A percentile compares a stretch with the other conserved stretches of the same genome.
These are phyloP conservation scores for Bryum argenteum DNA, from an alignment of 225 moss, liverwort and hornwort genomes.

Conservation along the genomic window DNA sequence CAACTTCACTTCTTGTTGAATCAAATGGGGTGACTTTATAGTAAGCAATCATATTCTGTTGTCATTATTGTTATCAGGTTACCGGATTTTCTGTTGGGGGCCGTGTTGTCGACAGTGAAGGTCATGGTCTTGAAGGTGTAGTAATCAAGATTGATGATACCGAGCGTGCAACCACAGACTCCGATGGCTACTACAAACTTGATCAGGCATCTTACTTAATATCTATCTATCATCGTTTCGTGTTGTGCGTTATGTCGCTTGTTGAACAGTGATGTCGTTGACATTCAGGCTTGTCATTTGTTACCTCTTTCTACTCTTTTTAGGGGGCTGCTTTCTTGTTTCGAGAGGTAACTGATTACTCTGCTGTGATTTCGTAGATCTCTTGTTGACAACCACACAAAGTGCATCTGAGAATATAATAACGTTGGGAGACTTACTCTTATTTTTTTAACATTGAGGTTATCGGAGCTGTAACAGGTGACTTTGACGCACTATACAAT, in stretches of 20 bases:
- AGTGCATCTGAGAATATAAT: neutral
- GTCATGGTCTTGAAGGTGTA: slow-evolving; percentile 71
- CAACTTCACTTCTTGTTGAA: slow-evolving; percentile 32
- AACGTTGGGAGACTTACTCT: neutral
- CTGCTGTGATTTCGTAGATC: neutral
- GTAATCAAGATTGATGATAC: slow-evolving; percentile 69
- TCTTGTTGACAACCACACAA: slow-evolving; percentile 1
- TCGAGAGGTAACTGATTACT: neutral
- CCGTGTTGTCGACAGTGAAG: slow-evolving; percentile 70
- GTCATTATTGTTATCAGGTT: slow-evolving; percentile 49
- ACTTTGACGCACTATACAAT: slow-evolving; percentile 74
- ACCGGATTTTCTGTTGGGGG: slow-evolving; percentile 93
- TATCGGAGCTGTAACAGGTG: slow-evolving; percentile 37
- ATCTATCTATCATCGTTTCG: neutral
- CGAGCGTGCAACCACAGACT: slow-evolving; percentile 69
- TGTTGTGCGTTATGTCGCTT: neutral
- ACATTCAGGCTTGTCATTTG: neutral
- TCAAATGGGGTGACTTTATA: slow-evolving; percentile 46
- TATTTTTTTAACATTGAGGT: neutral
- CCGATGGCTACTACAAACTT: slow-evolving; percentile 78
- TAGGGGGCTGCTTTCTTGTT: neutral
- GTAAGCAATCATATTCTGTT: slow-evolving; percentile 50
- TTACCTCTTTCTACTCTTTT: neutral
- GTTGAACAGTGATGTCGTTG: neutral
- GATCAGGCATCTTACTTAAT: slow-evolving; percentile 59